Conservation (phyloP, 257 asterid species). For the Jacaranda copaia region DNA sequence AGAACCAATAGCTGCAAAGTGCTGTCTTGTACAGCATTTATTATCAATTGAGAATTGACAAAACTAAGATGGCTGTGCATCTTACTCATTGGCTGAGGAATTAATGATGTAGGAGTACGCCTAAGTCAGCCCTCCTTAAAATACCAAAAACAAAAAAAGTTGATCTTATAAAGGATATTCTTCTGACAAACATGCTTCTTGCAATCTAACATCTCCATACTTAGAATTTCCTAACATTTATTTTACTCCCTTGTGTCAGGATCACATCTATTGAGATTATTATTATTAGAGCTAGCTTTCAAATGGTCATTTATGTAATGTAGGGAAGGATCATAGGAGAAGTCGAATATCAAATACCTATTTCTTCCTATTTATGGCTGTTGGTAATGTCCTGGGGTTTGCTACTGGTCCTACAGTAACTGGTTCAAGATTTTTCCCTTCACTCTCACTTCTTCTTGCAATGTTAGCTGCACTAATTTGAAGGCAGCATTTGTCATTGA, state of each 20-base stretch:
- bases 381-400: constrained; percentile 83
- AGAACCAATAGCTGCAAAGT: constrained; percentile 2
- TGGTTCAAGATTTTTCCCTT: constrained; percentile 87
- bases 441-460: constrained; percentile 73
- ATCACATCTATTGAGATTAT: neutral
- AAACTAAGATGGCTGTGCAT: neutral
- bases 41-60: neutral
- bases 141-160: too few relatives aligned
- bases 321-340: constrained; percentile 85
- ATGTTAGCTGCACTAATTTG: constrained; percentile 78
- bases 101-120: neutral
- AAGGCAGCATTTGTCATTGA: constrained; percentile 56
- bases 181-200: neutral
- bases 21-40: neutral
- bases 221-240: neutral
- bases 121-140: neutral
- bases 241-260: neutral
- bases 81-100: too few relatives aligned
- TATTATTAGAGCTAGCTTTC: constrained; percentile 23
- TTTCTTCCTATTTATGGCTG: constrained; percentile 82
- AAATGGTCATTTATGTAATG: constrained; percentile 29
- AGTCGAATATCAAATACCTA: constrained; percentile 83
- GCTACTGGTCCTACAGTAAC: constrained; percentile 84
- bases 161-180: neutral
- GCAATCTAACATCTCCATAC: neutral